These are phyloP conservation scores for Vitis riparia DNA, from an alignment of 164 flowering plant species.

Conservation along the genomic window DNA sequence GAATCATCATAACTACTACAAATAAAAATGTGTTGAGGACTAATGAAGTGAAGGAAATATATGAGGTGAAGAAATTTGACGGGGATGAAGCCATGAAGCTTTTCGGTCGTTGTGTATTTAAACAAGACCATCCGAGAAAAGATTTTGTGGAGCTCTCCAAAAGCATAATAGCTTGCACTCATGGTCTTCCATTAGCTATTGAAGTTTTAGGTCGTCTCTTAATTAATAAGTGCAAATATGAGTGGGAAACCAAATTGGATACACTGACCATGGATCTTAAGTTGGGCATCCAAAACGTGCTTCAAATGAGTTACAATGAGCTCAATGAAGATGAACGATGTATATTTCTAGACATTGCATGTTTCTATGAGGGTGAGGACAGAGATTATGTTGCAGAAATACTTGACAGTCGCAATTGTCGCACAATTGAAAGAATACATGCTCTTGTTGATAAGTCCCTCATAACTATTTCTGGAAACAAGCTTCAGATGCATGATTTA, in stretches of 20 bases:
- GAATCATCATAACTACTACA: conserved; percentile 12
- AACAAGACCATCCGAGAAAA: not conserved
- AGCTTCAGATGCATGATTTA: no score
- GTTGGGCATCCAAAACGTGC: not conserved
- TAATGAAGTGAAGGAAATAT: not conserved
- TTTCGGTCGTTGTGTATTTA: conserved; percentile 10
- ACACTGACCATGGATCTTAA: not conserved
- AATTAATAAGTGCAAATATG: not conserved
- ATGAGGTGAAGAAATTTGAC: conserved; percentile 2
- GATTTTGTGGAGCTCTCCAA: not conserved
- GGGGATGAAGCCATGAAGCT: conserved; percentile 10
- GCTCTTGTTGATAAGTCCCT: no score
- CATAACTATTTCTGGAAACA: no score
- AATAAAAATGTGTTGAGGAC: not conserved
- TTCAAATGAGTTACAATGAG: conserved; percentile 2
- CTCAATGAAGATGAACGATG: not conserved
- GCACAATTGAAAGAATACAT: no score
- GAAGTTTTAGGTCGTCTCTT: conserved; percentile 6
- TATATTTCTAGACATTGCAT: not conserved
- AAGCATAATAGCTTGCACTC: not conserved
- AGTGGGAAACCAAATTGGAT: conserved; percentile 4
- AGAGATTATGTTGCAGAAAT: no score
- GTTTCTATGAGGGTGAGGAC: no score
- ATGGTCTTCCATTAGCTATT: conserved; percentile 10
- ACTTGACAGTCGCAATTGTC: no score